phyloP scores from a whole-genome alignment of 805 yeast genomes.

The Yarrowia yakushimensis region DNA sequence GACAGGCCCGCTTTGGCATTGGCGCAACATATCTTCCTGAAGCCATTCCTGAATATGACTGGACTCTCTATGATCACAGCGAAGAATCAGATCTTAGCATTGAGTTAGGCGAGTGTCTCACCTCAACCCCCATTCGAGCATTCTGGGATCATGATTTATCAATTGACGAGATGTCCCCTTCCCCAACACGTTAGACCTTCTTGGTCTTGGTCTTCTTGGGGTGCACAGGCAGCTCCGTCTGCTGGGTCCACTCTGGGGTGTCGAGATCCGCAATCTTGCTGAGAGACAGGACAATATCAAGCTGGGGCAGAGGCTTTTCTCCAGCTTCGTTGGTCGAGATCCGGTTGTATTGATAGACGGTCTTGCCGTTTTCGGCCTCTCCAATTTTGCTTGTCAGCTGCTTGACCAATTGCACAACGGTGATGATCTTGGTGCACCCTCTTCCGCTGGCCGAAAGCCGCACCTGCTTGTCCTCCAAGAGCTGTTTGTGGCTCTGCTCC shows the following conservation, averaged over 20 bases:
- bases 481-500: not conserved
- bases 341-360: constrained; percentile 30
- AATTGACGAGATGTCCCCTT: not conserved
- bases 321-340: not conserved
- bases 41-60: not conserved
- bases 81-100: not conserved
- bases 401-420: constrained; percentile 31
- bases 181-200: not conserved
- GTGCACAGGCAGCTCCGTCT: constrained; percentile 1
- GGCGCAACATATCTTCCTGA: not conserved
- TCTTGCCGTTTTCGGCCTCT: not conserved
- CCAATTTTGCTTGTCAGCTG: constrained; percentile 10
- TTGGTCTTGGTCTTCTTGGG: not conserved
- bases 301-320: not conserved
- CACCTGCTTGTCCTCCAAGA: constrained; percentile 15
- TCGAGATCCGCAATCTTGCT: not conserved
- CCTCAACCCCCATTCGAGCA: not conserved
- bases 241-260: constrained; percentile 3
- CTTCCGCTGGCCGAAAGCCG: constrained; percentile 14
- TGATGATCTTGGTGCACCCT: constrained; percentile 30
- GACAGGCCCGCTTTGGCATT: not conserved
- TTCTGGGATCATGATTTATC: not conserved
- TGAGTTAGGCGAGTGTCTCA: not conserved
- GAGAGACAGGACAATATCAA: constrained; percentile 26
- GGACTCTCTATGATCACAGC: not conserved